A percentile compares a stretch with the other conserved stretches of the same genome.
Evolutionary conservation across 2,329 filamentous ascomycete species (phyloP).

Genomic region (Rhexocercosporidium sp.): DNA sequence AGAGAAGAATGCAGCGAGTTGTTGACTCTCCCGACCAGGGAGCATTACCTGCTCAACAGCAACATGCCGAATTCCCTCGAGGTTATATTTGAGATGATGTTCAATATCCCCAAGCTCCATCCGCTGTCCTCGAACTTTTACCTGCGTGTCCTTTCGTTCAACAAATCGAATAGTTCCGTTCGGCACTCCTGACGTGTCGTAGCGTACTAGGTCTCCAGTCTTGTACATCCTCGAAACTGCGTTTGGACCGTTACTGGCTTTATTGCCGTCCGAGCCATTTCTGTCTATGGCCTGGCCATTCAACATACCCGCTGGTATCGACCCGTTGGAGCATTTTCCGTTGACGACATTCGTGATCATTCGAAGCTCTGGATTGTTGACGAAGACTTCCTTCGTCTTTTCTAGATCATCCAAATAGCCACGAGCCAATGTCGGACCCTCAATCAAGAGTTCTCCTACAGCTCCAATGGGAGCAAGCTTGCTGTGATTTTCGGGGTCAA

Average conservation of each 20-base stretch:
- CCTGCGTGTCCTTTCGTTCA: conserved; percentile 67
- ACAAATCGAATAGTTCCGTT: conserved; percentile 65
- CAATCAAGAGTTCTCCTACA: conserved; percentile 33
- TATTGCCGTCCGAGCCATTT: not conserved
- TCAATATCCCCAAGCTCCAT: conserved; percentile 67
- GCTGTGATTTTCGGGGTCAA: conserved; percentile 26
- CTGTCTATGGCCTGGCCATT: not conserved
- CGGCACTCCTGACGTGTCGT: conserved; percentile 48
- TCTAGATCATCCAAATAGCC: conserved; percentile 60
- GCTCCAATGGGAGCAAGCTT: conserved; percentile 27
- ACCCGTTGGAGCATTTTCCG: not conserved
- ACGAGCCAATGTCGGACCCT: conserved; percentile 61
- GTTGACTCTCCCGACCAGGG: not conserved
- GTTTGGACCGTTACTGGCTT: not conserved
- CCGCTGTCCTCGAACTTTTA: conserved; percentile 68
- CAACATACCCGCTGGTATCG: not conserved
- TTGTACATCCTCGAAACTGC: conserved; percentile 33
- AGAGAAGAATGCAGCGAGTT: not conserved
- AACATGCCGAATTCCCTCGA: not conserved
- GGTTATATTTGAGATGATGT: conserved; percentile 31
- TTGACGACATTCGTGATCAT: too few relatives aligned
- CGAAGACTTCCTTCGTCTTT: conserved; percentile 22
- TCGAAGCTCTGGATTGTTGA: not conserved
- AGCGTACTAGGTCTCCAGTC: conserved; percentile 46
- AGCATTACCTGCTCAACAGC: not conserved